Base-by-base conservation (phyloP, 2,329 filamentous ascomycete species). In the Fusarium pininemorale region DNA sequence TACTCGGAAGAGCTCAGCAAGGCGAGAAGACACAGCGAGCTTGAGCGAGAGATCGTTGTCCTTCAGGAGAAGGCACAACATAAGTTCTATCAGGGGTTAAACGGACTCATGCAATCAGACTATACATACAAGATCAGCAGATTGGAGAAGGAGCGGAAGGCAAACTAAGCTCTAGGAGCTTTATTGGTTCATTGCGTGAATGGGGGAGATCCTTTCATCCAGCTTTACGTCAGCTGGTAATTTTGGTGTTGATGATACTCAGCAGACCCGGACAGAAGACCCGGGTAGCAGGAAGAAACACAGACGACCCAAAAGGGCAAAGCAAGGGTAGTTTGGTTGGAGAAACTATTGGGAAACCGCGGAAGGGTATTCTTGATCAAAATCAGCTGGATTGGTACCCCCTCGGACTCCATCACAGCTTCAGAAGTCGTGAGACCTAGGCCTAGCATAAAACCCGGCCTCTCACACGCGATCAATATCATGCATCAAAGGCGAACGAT, bases 21-120 rank as follows among this genome's bases (percentile, higher is more conserved):
- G 28, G 28, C 7, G 1, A 22, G 20, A n/a, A 50, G 22, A 22
- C 14, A 7, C 0, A 7, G 14, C 0, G 20, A 54, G 14, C 9
- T 38, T 0, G 13, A 38, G 9, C 5, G 18, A 0, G 32, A 54
- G n/a, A 22, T 54, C 7, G 18, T 51, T 32, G 11, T 16, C 9
- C n/a, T 53, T 6, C 50, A 22, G n/a, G n/a, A 53, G 13, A 53
- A 53, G 12, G 9, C 12, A 8, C 30, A 51, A 5, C 22, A 32
- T 0, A 35, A 51, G 11, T 4, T 51, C 48, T 51, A 35, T 7
- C 16, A 1, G 2, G 6, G 15, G 11, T 2, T 35, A 0, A 18
- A 35, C 0, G 15, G 28, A 0, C 10, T 35, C 15, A 51, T 51
- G 30, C 28, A 5, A 35, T 20, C 28, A 3, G 8, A 18, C 10